phyloP scores from a whole-genome alignment of 1,284 basidiomycete genomes.

The Tylopilus sp. region DNA sequence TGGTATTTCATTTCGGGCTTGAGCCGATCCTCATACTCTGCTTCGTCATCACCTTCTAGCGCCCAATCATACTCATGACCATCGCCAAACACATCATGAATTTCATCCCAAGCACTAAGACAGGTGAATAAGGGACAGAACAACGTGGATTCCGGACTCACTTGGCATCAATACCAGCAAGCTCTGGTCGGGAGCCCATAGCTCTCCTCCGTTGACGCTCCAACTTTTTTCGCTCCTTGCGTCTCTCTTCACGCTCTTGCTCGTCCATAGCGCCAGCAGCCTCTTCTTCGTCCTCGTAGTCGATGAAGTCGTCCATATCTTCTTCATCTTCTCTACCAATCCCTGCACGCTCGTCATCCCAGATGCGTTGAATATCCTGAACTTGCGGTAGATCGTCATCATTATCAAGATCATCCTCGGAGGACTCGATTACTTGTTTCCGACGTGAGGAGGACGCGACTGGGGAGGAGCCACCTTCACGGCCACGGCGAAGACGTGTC shows the following conservation, averaged over 20 bases:
- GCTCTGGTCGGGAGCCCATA: conserved; percentile 65
- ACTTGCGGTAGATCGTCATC: conserved; percentile 53
- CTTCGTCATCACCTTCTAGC: conserved; percentile 72
- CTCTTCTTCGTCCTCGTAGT: conserved; percentile 86
- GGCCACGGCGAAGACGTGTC: conserved; percentile 70
- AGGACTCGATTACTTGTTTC: conserved; percentile 57
- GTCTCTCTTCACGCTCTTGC: conserved; percentile 67
- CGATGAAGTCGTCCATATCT: conserved; percentile 87
- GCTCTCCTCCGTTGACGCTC: conserved; percentile 64
- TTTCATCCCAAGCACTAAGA: conserved; percentile 90
- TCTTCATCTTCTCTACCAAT: conserved; percentile 66
- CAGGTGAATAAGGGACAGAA: conserved; percentile 19
- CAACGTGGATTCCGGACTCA: conserved; percentile 40
- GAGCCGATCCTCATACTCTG: conserved; percentile 50
- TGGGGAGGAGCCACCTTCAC: conserved; percentile 65
- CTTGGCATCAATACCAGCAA: conserved; percentile 86
- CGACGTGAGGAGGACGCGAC: conserved; percentile 57
- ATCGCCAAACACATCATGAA: conserved; percentile 95
- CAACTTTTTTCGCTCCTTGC: conserved; percentile 60
- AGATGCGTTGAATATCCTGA: conserved; percentile 76
- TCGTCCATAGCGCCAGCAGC: conserved; percentile 66
- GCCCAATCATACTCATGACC: conserved; percentile 98
- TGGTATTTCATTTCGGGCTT: conserved; percentile 83
- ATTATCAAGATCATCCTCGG: conserved; percentile 69
- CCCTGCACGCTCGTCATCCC: conserved; percentile 74